Base-by-base conservation (phyloP, 2,329 filamentous ascomycete species). In the Scedosporium dehoogii region DNA sequence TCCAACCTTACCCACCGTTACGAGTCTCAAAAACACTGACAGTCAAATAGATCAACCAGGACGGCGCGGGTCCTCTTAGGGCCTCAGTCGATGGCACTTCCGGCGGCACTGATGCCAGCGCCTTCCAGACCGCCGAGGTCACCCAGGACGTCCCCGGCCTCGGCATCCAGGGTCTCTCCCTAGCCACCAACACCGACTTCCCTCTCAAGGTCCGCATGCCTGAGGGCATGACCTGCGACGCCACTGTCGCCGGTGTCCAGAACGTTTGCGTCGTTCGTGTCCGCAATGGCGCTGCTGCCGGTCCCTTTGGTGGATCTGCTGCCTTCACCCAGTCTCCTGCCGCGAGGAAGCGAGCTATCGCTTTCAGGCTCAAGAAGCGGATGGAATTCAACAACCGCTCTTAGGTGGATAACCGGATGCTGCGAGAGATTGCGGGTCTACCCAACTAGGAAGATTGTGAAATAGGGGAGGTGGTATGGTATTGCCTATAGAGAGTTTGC, bases 261-360 rank as follows among this genome's bases (percentile, higher is more conserved):
- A 84, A 85, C 68, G 85, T 89, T 67, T 89, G 86, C 75, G 73
- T 89, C 63, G 84, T 86, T 38, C 82, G 85, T 63, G 76, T 89
- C 63, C 81, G 84, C 70, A 89, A 89, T 75, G 68, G 73, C 3
- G 82, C 86, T 12, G 73, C 79, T 18, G 84, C 85, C 9, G 85
- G 85, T 4, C 86, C 86, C 23, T 89, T 89, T 66, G 86, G 86
- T 69, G 86, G 86, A 61, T 85, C 83, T 14, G 84, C 79, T 38
- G 85, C 85, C 38, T 88, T 89, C 72, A 87, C 84, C 0, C 83
- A 86, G 78, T 79, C 77, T 62, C 62, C 79, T 14, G 76, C 78
- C 16, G 82, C 81, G 18, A 78, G 81, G 74, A 87, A 86, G 82
- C 78, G 85, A 58, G 83, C 85, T 46, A 74, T 87, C 63, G 82